These are phyloP conservation scores for Yamadazyma buinensis DNA, from an alignment of 1,139 yeast genomes.

Conservation along the genomic window DNA sequence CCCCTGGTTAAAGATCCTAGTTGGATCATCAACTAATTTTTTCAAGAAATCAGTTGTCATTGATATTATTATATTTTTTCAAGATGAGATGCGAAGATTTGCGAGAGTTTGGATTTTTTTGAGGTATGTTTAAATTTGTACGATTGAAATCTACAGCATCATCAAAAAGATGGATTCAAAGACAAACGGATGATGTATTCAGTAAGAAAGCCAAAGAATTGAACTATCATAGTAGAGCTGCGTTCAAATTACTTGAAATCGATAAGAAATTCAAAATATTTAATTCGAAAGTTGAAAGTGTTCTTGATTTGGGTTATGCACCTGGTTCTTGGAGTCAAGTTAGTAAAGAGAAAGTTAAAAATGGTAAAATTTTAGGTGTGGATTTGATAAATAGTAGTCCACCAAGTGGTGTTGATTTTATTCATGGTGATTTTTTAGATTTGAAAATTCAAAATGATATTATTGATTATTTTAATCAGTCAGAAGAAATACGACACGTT, in stretches of 20 bases:
- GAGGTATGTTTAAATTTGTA: too few relatives aligned
- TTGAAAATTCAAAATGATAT: constrained; percentile 31
- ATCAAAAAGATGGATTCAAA: constrained; percentile 58
- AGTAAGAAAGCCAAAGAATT: constrained; percentile 62
- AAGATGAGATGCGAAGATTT: constrained; percentile 14
- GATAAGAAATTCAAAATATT: constrained; percentile 63
- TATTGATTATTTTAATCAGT: constrained; percentile 11
- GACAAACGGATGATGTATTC: constrained; percentile 64
- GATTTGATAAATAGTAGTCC: constrained; percentile 38
- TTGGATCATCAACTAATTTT: constrained; percentile 15
- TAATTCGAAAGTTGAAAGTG: constrained; percentile 42
- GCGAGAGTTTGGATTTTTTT: too few relatives aligned
- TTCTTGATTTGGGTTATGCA: constrained; percentile 67
- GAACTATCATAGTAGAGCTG: constrained; percentile 80
- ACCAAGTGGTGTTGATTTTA: constrained; percentile 36
- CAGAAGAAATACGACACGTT: neutral
- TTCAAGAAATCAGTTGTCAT: constrained; percentile 15
- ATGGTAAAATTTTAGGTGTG: constrained; percentile 30
- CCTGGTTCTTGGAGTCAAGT: constrained; percentile 53
- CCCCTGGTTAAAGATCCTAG: constrained; percentile 10
- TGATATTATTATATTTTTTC: too few relatives aligned
- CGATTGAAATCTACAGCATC: too few relatives aligned
- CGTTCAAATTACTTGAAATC: constrained; percentile 74
- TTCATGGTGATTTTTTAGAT: constrained; percentile 41
- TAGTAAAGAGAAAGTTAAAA: constrained; percentile 24